Base-by-base conservation (phyloP, 192 early-diverging fungal genomes). In the Kickxella alabastrina region DNA sequence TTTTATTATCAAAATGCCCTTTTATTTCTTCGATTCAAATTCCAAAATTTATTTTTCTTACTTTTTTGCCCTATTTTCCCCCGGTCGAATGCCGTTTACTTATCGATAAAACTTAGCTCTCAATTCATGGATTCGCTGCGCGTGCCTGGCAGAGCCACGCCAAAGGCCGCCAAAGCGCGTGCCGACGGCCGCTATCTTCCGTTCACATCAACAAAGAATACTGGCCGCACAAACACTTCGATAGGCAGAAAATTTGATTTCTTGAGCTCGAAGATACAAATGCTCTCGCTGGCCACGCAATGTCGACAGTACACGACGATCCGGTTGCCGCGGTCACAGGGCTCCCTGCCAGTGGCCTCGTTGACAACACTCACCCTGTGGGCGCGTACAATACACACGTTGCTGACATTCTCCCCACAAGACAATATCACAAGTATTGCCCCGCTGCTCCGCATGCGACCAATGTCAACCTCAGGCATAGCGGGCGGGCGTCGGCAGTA, bases 221-320 rank as follows among this genome's bases (percentile, higher is more conserved):
- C 49, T 4, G 68, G 68, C 7, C 68, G 68, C 6, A 54, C 61
- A 17, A 64, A 36, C 22, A 57, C 23, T 19, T 22, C 52, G 25
- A 38, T 51, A 7, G 34, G 47, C 6, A 56, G 53, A 25, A 57
- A 58, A 15, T 38, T 57, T 34, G 56, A 72, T 26, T 28, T 49
- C 15, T 19, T 75, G 6, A 63, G 65, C 53, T 62, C 59, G 10
- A 54, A 62, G 12, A 62, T 75, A 18, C 71, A 66, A 45, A 75
- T 65, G 60, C 56, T 75, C 0, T 59, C 60, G 24, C 49, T 75
- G 18, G 64, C 64, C 25, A 45, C 60, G 10, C 54, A 75, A 34
- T 57, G 51, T 27, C 64, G 71, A 14, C 71, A 66, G 28, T 59
- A 53, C 45, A 67, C 56, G 1, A 75, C 57, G 3, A 42, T 62